Percentiles rank a stretch among this genome's conserved stretches.
These are phyloP conservation scores for Talaromyces adpressus DNA, from an alignment of 495 filamentous ascomycete genomes.

Conservation along the genomic window DNA sequence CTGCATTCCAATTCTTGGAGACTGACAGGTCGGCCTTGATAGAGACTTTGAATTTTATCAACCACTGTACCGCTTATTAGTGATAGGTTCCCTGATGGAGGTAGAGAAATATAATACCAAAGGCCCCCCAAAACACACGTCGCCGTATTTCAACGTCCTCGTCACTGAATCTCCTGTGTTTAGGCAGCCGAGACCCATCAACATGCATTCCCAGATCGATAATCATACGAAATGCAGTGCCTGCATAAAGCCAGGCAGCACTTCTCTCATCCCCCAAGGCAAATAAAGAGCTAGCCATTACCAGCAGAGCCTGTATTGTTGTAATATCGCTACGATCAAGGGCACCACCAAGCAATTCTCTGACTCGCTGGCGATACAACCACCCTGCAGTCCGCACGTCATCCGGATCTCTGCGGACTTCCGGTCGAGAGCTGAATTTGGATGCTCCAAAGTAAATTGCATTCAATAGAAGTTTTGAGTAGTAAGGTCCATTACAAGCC, in stretches of 20 bases:
- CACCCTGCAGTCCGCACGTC: constrained; percentile 30
- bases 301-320: constrained; percentile 36
- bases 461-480: constrained; percentile 38
- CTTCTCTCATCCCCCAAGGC: constrained; percentile 33
- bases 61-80: constrained; percentile 17
- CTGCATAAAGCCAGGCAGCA: constrained; percentile 38
- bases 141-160: constrained; percentile 37
- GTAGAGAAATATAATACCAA: constrained; percentile 17
- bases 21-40: constrained; percentile 24
- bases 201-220: constrained; percentile 41
- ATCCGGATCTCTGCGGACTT: constrained; percentile 25
- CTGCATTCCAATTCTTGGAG: constrained; percentile 23
- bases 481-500: constrained; percentile 35
- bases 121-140: constrained; percentile 35
- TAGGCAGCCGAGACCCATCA: constrained; percentile 14
- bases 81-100: neutral
- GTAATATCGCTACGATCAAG: constrained; percentile 38
- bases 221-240: constrained; percentile 37
- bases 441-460: constrained; percentile 38
- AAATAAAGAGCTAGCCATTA: constrained; percentile 34
- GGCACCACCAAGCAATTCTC: constrained; percentile 27
- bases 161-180: constrained; percentile 15
- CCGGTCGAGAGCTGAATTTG: constrained; percentile 24
- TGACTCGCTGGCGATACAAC: constrained; percentile 29
- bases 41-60: constrained; percentile 29